These are phyloP conservation scores for Nemania serpens DNA, from an alignment of 2,329 filamentous ascomycete species.

Conservation along the genomic window DNA sequence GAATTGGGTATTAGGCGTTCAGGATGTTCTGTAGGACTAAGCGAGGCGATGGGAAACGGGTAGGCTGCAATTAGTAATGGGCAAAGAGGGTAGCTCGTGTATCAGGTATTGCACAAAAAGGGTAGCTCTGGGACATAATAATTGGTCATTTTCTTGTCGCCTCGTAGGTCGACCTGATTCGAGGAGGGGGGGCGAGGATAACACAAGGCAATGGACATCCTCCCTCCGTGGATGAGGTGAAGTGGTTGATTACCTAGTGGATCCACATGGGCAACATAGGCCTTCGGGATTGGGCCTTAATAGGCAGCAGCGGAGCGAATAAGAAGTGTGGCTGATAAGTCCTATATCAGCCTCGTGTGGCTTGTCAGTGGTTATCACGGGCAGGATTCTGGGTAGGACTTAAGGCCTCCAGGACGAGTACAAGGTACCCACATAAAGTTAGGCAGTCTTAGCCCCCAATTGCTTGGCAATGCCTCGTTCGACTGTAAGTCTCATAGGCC, in stretches of 20 bases:
- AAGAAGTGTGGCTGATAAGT: conserved; percentile 17
- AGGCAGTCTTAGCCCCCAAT: conserved; percentile 8
- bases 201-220: conserved; percentile 13
- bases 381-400: not conserved
- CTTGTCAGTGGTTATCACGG: not conserved
- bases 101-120: not conserved
- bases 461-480: conserved; percentile 3
- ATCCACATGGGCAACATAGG: not conserved
- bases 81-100: not conserved
- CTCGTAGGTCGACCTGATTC: conserved; percentile 5
- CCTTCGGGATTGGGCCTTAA: conserved; percentile 3
- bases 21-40: conserved; percentile 20
- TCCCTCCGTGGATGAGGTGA: conserved; percentile 13
- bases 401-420: not conserved
- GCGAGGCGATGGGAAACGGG: not conserved
- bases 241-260: conserved; percentile 9
- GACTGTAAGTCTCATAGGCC: not conserved
- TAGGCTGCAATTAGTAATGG: conserved; percentile 12
- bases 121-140: not conserved
- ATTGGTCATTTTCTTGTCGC: conserved; percentile 11
- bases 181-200: not conserved
- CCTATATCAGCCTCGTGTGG: conserved; percentile 23
- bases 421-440: too few species aligned
- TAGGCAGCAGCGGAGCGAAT: conserved; percentile 20
- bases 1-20: conserved; percentile 23